Evolutionary conservation across 257 asterid genomes (phyloP).

Genomic region (Leonotis leonurus): DNA sequence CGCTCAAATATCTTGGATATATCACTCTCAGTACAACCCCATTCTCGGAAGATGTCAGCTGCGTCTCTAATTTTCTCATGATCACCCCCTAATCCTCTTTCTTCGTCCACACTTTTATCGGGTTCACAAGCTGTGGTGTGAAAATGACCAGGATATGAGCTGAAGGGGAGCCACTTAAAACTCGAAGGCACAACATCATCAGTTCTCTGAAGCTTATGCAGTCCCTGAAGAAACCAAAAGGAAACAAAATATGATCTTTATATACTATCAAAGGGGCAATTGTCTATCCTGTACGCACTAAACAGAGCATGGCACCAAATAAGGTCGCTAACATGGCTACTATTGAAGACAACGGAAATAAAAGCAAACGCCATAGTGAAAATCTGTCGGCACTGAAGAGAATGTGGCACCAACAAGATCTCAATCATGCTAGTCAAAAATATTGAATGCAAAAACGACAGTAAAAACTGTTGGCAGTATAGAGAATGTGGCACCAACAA

Average conservation of each 20-base stretch:
- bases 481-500: background rate
- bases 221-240: constrained; percentile 21
- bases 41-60: constrained; percentile 37
- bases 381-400: no score
- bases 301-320: background rate
- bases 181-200: constrained; percentile 12
- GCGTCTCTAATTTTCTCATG: constrained; percentile 25
- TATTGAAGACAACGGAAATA: background rate
- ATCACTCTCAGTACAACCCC: constrained; percentile 66
- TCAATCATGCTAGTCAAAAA: no score
- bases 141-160: constrained; percentile 18
- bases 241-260: background rate
- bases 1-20: constrained; percentile 50
- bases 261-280: background rate
- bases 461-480: background rate
- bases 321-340: background rate
- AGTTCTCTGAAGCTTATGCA: constrained; percentile 17
- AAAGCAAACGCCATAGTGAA: no score
- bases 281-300: background rate
- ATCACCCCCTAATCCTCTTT: constrained; percentile 9
- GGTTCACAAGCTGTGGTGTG: constrained; percentile 29
- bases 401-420: no score
- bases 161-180: constrained; percentile 9
- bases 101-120: constrained; percentile 17
- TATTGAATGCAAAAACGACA: background rate